Percentiles rank a stretch among this genome's conserved stretches.
phyloP scores from a whole-genome alignment of 306 rosid genomes.

The Dryas drummondii region DNA sequence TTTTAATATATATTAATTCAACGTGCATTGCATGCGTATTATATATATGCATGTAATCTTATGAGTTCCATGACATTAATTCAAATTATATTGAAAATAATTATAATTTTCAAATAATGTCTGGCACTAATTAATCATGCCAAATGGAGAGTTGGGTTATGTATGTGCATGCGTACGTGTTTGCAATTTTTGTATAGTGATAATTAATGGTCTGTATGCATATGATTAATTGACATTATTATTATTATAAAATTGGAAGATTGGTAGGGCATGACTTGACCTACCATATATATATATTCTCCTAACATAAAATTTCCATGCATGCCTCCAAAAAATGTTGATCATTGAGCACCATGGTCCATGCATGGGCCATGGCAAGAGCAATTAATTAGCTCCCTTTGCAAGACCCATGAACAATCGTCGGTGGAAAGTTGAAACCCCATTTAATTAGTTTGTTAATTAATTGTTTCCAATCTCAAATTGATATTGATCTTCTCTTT shows the following conservation, averaged over 20 bases:
- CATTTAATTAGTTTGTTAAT: not conserved
- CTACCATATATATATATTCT: constrained; percentile 38
- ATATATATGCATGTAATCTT: not conserved
- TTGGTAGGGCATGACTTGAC: constrained; percentile 10
- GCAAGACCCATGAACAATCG: not conserved
- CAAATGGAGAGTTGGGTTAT: not conserved
- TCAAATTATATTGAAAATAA: not conserved
- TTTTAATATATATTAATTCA: not conserved
- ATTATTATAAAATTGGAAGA: not conserved
- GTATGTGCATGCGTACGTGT: not conserved
- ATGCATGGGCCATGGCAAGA: not conserved
- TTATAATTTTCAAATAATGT: not conserved
- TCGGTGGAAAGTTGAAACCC: constrained; percentile 2
- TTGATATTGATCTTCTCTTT: not conserved
- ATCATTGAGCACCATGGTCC: not conserved
- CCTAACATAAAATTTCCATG: constrained; percentile 21
- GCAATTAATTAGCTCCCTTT: not conserved
- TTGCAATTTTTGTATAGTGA: not conserved
- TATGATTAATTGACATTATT: not conserved
- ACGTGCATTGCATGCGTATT: not conserved
- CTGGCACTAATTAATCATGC: not conserved
- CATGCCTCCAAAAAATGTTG: constrained; percentile 30
- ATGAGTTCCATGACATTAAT: not conserved
- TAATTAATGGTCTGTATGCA: not conserved
- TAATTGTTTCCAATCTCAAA: not conserved